These are phyloP conservation scores for Agrostemma githago DNA, from an alignment of 148 eudicot genomes.

Conservation along the genomic window DNA sequence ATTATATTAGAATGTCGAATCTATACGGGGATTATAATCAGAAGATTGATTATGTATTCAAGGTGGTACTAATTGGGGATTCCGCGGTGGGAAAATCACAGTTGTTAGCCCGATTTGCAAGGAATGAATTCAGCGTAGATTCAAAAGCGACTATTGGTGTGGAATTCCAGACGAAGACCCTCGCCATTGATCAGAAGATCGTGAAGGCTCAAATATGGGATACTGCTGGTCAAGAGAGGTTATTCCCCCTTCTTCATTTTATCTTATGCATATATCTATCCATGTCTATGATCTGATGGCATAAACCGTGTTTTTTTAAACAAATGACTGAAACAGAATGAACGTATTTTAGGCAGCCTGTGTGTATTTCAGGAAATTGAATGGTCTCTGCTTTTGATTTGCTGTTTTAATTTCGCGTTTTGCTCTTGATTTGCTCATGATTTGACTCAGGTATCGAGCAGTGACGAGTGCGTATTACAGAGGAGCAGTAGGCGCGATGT, in stretches of 20 bases:
- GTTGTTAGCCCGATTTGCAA: constrained; percentile 29
- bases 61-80: constrained; percentile 31
- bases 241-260: neutral
- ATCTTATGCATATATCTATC: neutral
- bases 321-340: too few relatives aligned
- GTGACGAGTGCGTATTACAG: constrained; percentile 63
- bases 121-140: constrained; percentile 31
- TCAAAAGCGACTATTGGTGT: constrained; percentile 31
- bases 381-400: too few relatives aligned
- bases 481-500: constrained; percentile 61
- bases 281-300: neutral
- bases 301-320: too few relatives aligned
- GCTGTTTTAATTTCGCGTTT: neutral
- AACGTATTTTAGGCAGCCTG: neutral
- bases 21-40: constrained; percentile 21
- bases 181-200: constrained; percentile 26
- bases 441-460: constrained; percentile 43
- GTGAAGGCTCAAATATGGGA: constrained; percentile 36
- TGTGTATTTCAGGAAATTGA: neutral
- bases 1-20: constrained; percentile 21
- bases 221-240: constrained; percentile 36
- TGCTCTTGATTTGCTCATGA: neutral
- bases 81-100: constrained; percentile 33
- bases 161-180: constrained; percentile 29
- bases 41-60: constrained; percentile 34